These are phyloP conservation scores for Candida krabiensis DNA, from an alignment of 805 yeast species.

Conservation along the genomic window DNA sequence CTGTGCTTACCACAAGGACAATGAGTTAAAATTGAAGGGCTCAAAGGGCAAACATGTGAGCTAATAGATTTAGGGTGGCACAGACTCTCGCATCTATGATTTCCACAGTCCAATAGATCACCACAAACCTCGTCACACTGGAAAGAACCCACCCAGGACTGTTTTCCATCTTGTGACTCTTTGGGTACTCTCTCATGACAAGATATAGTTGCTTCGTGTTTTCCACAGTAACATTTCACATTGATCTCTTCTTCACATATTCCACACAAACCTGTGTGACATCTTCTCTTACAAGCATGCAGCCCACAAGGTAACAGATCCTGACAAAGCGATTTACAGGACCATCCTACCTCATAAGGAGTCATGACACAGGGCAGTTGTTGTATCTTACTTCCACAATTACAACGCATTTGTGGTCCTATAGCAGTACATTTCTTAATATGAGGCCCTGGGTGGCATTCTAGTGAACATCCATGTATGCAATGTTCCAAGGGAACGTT, in stretches of 20 bases:
- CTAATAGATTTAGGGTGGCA: constrained; percentile 52
- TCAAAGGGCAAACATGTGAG: constrained; percentile 52
- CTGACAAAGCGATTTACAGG: constrained; percentile 61
- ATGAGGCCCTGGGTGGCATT: constrained; percentile 91
- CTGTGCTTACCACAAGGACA: constrained; percentile 81
- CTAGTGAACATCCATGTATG: constrained; percentile 69
- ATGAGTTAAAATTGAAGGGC: constrained; percentile 57
- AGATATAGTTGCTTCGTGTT: constrained; percentile 39
- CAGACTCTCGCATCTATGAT: constrained; percentile 47
- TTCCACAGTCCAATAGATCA: constrained; percentile 59
- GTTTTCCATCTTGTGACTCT: constrained; percentile 26
- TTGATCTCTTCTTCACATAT: constrained; percentile 52
- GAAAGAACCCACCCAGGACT: constrained; percentile 51
- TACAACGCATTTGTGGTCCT: constrained; percentile 69
- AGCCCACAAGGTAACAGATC: constrained; percentile 67
- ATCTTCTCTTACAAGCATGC: constrained; percentile 60
- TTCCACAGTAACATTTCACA: constrained; percentile 77
- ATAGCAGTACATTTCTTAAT: constrained; percentile 71
- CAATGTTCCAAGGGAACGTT: constrained; percentile 54
- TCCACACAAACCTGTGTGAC: constrained; percentile 88
- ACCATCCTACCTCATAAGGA: constrained; percentile 67
- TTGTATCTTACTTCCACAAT: constrained; percentile 66
- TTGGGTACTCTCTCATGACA: constrained; percentile 46
- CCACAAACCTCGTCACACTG: constrained; percentile 47
- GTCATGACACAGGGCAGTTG: constrained; percentile 76